Conservation (phyloP, 2,329 filamentous ascomycete genomes). For the Aureobasidium sp. region DNA sequence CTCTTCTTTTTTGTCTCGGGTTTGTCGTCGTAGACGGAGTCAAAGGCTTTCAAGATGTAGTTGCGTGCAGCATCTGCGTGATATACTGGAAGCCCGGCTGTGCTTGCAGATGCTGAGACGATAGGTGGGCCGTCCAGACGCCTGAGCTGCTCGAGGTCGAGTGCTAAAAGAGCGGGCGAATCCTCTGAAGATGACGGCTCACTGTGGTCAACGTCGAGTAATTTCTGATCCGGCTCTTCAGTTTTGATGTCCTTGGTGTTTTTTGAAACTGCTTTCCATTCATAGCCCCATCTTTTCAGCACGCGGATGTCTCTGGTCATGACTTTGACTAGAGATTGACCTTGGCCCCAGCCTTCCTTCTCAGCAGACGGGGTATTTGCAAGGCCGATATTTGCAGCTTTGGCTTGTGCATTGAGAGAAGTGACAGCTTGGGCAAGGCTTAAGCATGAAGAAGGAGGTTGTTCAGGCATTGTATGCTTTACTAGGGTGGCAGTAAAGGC, state of each 20-base stretch:
- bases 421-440: conserved; percentile 80
- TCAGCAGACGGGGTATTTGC: conserved; percentile 56
- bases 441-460: conserved; percentile 74
- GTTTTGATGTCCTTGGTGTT: conserved; percentile 20
- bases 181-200: conserved; percentile 23
- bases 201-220: background rate
- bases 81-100: conserved; percentile 61
- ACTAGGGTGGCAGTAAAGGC: conserved; percentile 70
- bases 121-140: conserved; percentile 25
- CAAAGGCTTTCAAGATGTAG: conserved; percentile 55
- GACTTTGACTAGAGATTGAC: conserved; percentile 65
- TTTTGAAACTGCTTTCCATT: conserved; percentile 41
- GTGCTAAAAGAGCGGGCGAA: conserved; percentile 50
- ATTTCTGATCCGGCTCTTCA: conserved; percentile 11
- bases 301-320: conserved; percentile 69
- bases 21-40: conserved; percentile 29
- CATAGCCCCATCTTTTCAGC: conserved; percentile 70
- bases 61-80: conserved; percentile 61
- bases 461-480: conserved; percentile 76
- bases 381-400: conserved; percentile 68
- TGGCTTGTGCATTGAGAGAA: conserved; percentile 69
- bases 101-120: conserved; percentile 21
- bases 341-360: conserved; percentile 65
- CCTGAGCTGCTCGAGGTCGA: conserved; percentile 51
- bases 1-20: conserved; percentile 39